phyloP scores from a whole-genome alignment of 2,329 filamentous ascomycete genomes.

The Furcasterigmium furcatum region DNA sequence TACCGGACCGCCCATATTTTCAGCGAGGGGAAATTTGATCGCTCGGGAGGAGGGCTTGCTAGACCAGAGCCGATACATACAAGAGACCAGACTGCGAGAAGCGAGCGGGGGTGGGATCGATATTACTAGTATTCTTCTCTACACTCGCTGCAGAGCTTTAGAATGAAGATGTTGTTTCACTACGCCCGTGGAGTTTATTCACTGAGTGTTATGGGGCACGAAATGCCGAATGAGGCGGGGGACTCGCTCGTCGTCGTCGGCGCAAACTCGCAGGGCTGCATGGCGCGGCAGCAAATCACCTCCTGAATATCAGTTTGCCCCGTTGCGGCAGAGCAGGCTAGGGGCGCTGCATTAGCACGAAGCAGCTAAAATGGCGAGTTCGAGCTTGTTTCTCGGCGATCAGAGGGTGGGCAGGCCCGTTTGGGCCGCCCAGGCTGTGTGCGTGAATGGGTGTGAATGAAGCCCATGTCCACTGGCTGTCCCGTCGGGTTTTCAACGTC shows the following conservation, averaged over 20 bases:
- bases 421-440: too few relatives aligned
- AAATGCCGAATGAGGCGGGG: neutral
- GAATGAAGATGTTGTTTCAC: neutral
- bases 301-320: neutral
- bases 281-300: neutral
- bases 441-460: too few relatives aligned
- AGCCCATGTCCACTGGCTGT: too few relatives aligned
- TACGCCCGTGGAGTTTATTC: too few relatives aligned
- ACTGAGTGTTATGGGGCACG: too few relatives aligned
- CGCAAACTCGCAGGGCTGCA: neutral
- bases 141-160: slow-evolving; percentile 15
- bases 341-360: neutral
- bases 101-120: slow-evolving; percentile 1
- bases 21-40: too few relatives aligned
- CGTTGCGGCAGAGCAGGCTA: neutral
- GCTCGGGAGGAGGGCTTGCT: too few relatives aligned
- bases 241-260: too few relatives aligned
- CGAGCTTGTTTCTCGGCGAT: neutral
- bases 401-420: too few relatives aligned
- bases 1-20: too few relatives aligned
- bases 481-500: too few relatives aligned
- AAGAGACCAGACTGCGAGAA: slow-evolving; percentile 4
- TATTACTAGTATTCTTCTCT: slow-evolving; percentile 22
- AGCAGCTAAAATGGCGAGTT: neutral
- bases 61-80: neutral